These are phyloP conservation scores for Candida krabiensis DNA, from an alignment of 805 yeast species.

Conservation along the genomic window DNA sequence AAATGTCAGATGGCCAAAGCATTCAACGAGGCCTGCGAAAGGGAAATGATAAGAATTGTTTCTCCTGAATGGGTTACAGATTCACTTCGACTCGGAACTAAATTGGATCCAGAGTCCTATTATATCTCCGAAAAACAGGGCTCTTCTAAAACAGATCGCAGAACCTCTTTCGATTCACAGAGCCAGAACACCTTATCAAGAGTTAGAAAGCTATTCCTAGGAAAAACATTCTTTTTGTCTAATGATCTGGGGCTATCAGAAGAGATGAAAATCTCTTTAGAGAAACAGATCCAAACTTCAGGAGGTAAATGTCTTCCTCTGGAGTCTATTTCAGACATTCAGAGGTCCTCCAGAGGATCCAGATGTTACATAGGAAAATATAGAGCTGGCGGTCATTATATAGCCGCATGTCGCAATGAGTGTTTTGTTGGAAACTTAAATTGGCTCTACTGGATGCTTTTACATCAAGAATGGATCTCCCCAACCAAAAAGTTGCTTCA, in stretches of 20 bases:
- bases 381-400: slow-evolving; percentile 57
- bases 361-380: slow-evolving; percentile 62
- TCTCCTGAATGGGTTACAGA: slow-evolving; percentile 80
- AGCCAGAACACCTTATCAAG: background rate
- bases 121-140: slow-evolving; percentile 35
- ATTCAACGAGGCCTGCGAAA: slow-evolving; percentile 27
- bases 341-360: slow-evolving; percentile 20
- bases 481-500: slow-evolving; percentile 60
- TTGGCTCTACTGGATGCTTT: slow-evolving; percentile 75
- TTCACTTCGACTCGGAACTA: slow-evolving; percentile 54
- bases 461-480: slow-evolving; percentile 51
- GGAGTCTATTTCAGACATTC: slow-evolving; percentile 3
- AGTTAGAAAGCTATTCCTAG: slow-evolving; percentile 35
- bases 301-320: slow-evolving; percentile 51
- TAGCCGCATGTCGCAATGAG: slow-evolving; percentile 40
- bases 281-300: slow-evolving; percentile 43
- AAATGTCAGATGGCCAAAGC: slow-evolving; percentile 36
- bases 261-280: slow-evolving; percentile 39
- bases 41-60: slow-evolving; percentile 55
- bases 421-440: slow-evolving; percentile 61
- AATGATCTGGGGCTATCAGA: slow-evolving; percentile 56
- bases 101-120: slow-evolving; percentile 55
- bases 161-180: background rate
- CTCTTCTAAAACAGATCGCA: background rate
- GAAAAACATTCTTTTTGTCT: slow-evolving; percentile 50